phyloP scores from a whole-genome alignment of 495 filamentous ascomycete species.

The Podospora bellae-mahoneyi region DNA sequence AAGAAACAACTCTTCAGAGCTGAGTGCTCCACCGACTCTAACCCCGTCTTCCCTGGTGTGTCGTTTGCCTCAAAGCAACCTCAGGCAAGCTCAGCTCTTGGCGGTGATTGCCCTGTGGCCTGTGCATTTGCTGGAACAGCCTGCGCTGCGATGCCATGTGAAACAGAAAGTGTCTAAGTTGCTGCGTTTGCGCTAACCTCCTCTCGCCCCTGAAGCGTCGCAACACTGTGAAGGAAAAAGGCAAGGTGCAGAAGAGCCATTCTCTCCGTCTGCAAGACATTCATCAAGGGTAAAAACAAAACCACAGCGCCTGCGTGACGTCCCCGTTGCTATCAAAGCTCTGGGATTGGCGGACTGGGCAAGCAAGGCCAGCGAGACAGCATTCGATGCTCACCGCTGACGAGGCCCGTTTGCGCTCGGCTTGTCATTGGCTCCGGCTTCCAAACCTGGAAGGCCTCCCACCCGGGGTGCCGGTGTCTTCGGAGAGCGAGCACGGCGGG shows the following conservation, averaged over 20 bases:
- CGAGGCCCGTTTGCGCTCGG: constrained; percentile 19
- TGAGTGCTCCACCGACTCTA: background rate
- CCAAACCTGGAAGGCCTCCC: background rate
- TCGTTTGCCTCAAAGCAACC: background rate
- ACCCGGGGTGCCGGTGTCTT: background rate
- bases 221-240: background rate
- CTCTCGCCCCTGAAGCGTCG: background rate
- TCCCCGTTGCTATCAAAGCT: background rate
- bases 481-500: background rate
- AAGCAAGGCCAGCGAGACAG: background rate
- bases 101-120: constrained; percentile 10
- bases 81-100: background rate
- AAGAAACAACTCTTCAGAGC: background rate
- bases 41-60: background rate
- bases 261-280: background rate
- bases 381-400: background rate
- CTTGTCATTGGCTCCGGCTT: constrained; percentile 10
- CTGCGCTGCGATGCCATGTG: constrained; percentile 1
- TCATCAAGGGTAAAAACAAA: constrained; percentile 1
- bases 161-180: background rate
- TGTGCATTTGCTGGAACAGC: constrained; percentile 8
- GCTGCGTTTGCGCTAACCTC: background rate
- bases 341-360: background rate
- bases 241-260: background rate
- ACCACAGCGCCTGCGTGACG: background rate